These are phyloP conservation scores for Phytopythium mirpurense DNA, from an alignment of 352 stramenopile species.

Conservation along the genomic window DNA sequence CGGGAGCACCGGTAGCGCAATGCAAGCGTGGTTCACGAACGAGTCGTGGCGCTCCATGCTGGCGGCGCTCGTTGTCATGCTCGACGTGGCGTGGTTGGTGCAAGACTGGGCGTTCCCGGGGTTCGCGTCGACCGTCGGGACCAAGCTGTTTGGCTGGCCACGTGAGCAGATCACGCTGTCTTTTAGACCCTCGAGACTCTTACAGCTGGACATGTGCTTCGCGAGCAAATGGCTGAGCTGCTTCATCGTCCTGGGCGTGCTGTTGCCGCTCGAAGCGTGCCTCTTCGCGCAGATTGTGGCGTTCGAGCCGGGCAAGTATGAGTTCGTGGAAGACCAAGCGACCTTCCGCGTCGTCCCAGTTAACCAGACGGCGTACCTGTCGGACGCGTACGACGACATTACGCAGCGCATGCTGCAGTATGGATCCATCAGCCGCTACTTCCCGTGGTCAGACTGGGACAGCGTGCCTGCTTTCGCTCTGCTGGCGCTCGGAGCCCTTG, in stretches of 20 bases:
- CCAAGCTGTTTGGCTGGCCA: slow-evolving; percentile 35
- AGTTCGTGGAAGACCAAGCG: slow-evolving; percentile 20
- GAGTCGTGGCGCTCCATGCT: slow-evolving; percentile 33
- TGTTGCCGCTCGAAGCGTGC: slow-evolving; percentile 46
- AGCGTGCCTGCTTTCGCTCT: slow-evolving; percentile 25
- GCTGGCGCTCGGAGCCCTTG: slow-evolving; percentile 15
- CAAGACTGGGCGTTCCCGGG: slow-evolving; percentile 50
- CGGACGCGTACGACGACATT: slow-evolving; percentile 7
- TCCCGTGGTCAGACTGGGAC: slow-evolving; percentile 44
- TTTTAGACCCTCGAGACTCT: slow-evolving; percentile 7
- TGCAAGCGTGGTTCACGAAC: slow-evolving; percentile 27
- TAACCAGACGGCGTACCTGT: slow-evolving; percentile 4
- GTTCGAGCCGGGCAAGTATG: slow-evolving; percentile 31
- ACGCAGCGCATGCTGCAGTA: slow-evolving; percentile 19
- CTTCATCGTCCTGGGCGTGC: slow-evolving; percentile 43
- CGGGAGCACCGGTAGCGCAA: background rate
- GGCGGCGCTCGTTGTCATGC: slow-evolving; percentile 22
- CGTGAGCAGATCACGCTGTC: slow-evolving; percentile 21
- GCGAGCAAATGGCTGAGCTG: slow-evolving; percentile 39
- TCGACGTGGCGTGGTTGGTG: slow-evolving; percentile 47
- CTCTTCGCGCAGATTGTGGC: slow-evolving; percentile 37
- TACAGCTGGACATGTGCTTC: slow-evolving; percentile 15
- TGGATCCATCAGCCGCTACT: slow-evolving; percentile 44
- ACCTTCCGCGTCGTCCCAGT: slow-evolving; percentile 21
- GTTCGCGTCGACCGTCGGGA: slow-evolving; percentile 27